phyloP scores from a whole-genome alignment of 2,329 filamentous ascomycete genomes.

The Colletotrichum plurivorum region DNA sequence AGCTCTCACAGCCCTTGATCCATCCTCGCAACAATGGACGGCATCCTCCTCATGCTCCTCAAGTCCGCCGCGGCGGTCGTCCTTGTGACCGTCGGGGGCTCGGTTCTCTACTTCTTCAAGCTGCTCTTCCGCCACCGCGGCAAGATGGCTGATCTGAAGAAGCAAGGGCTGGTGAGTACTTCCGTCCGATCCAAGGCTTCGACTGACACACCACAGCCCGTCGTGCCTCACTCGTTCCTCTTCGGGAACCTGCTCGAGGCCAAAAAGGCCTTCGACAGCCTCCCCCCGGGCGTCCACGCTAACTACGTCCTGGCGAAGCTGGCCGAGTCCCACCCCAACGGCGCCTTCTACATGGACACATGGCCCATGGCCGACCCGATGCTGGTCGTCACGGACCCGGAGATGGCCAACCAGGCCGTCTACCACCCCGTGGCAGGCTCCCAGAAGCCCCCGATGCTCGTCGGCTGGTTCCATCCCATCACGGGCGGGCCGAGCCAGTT shows the following conservation, averaged over 20 bases:
- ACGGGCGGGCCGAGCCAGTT: slow-evolving; percentile 49
- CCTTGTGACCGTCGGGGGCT: background rate
- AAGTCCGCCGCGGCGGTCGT: slow-evolving; percentile 20
- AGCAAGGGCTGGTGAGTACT: slow-evolving; percentile 22
- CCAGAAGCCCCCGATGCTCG: slow-evolving; percentile 47
- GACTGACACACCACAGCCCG: slow-evolving; percentile 42
- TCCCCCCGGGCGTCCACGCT: slow-evolving; percentile 31
- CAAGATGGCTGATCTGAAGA: slow-evolving; percentile 31
- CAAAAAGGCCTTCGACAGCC: slow-evolving; percentile 44
- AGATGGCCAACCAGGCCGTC: slow-evolving; percentile 48
- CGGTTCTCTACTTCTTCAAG: slow-evolving; percentile 22
- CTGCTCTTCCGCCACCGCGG: slow-evolving; percentile 24
- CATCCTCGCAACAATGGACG: slow-evolving; percentile 2
- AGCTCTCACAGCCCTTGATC: too few relatives aligned
- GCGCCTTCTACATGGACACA: slow-evolving; percentile 49
- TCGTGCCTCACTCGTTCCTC: slow-evolving; percentile 46
- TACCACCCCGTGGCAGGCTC: slow-evolving; percentile 46
- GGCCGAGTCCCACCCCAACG: slow-evolving; percentile 42
- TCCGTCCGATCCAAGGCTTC: background rate
- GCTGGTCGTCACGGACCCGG: slow-evolving; percentile 47
- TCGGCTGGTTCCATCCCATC: slow-evolving; percentile 50
- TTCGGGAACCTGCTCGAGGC: slow-evolving; percentile 50
- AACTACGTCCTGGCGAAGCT: slow-evolving; percentile 25
- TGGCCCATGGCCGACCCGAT: slow-evolving; percentile 47
- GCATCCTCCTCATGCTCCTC: background rate